Base-by-base conservation (phyloP, 768 basidiomycete species). In the Chalciporus chontae region DNA sequence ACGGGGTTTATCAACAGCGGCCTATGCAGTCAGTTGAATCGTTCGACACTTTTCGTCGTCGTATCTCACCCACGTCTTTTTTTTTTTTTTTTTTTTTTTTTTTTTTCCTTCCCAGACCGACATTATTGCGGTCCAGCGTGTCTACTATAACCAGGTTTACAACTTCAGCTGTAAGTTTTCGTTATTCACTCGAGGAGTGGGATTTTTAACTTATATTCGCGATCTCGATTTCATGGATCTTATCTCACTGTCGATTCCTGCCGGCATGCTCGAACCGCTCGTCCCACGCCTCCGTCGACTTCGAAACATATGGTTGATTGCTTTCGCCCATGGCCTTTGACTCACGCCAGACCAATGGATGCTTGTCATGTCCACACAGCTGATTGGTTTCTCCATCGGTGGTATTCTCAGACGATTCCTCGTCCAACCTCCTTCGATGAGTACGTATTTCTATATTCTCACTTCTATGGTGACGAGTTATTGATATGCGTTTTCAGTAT, bases 41-140 rank as follows among this genome's bases (percentile, higher is more conserved):
- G 9, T 8, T 38, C 8, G 10, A 40, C n/a, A 5, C 38, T 4
- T 42, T 5, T 7, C 3, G 26, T n/a, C n/a, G 19, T 36, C 5
- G 1, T 14, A 5, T 32, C 14, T 43, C 9, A 32, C 8, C 19
- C 17, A 51, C 34, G 9, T 26, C 7, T 26, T 26, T 27, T 0
- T 45, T 18, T 23, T 26, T 26, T 26, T 27, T 0, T 45, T 18
- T 23, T 26, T 26, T 26, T 27, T 0, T 45, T 18, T 26, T 26
- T 26, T 27, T 0, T 45, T 18, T 23, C 40, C 13, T 11, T 10
- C 15, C 14, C 48, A 71, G 61, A 88, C 85, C 8, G 87, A 89
- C 54, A 80, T 90, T 37, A 62, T 88, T 36, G 84, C 85, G 1
- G 86, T 90, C 3, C 87, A 90, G 59, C 71, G 80, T 36, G 80